Conservation (phyloP, 352 stramenopile species). For the Globisporangium paddicum region DNA sequence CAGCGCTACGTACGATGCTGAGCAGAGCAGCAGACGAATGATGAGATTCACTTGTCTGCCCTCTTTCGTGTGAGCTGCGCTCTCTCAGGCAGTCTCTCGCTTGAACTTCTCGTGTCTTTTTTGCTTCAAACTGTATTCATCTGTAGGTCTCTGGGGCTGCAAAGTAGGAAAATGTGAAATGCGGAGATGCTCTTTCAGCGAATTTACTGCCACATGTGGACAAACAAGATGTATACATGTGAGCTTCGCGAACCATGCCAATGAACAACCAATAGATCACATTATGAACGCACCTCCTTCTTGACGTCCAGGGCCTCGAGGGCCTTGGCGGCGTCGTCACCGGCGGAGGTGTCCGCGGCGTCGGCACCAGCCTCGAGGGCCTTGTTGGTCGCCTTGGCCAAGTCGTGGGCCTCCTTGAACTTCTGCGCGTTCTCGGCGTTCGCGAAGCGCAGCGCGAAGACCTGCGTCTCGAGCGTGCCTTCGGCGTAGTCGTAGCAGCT, state of each 20-base stretch:
- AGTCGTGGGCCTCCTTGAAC: slow-evolving; percentile 96
- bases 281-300: slow-evolving; percentile 47
- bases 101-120: slow-evolving; percentile 1
- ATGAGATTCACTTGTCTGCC: background rate
- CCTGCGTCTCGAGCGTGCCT: slow-evolving; percentile 88
- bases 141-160: slow-evolving; percentile 8
- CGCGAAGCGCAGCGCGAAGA: slow-evolving; percentile 92
- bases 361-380: slow-evolving; percentile 91
- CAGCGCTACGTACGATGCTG: background rate
- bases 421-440: slow-evolving; percentile 95
- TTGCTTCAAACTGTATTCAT: slow-evolving; percentile 14
- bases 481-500: slow-evolving; percentile 98
- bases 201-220: slow-evolving; percentile 12
- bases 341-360: slow-evolving; percentile 87
- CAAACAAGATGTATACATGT: background rate
- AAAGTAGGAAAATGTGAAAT: slow-evolving; percentile 10
- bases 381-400: slow-evolving; percentile 94
- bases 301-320: slow-evolving; percentile 89
- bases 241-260: background rate
- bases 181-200: slow-evolving; percentile 5
- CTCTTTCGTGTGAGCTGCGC: background rate
- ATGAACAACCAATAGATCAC: background rate
- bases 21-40: background rate
- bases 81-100: slow-evolving; percentile 3
- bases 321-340: slow-evolving; percentile 91